Evolutionary conservation across 2,329 filamentous ascomycete genomes (phyloP).

Genomic region (Annulohypoxylon truncatum): DNA sequence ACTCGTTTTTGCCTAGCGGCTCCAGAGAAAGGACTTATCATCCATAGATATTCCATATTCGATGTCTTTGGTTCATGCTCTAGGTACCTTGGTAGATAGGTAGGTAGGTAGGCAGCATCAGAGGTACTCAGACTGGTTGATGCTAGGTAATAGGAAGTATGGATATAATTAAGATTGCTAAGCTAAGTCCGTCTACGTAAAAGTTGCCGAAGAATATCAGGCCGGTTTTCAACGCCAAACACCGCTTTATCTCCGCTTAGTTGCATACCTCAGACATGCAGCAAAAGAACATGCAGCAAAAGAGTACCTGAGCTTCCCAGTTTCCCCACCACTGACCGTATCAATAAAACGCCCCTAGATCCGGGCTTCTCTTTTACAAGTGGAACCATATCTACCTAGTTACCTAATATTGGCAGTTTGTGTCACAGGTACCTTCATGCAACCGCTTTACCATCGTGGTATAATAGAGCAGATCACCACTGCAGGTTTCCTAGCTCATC

Average conservation of each 20-base stretch:
- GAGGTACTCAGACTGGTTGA: too few species aligned
- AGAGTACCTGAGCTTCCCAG: background rate
- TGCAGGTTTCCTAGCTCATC: conserved; percentile 14
- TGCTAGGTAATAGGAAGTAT: background rate
- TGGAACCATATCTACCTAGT: background rate
- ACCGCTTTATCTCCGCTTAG: background rate
- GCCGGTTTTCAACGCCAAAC: background rate
- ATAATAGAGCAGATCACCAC: conserved; percentile 24
- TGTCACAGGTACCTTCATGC: conserved; percentile 23
- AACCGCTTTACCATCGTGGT: conserved; percentile 8
- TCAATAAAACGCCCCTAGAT: conserved; percentile 10
- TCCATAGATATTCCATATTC: background rate
- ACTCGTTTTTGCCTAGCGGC: background rate
- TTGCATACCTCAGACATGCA: too few species aligned
- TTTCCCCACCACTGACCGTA: too few species aligned
- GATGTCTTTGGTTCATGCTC: background rate
- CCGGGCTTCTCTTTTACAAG: background rate
- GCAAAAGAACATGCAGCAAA: too few species aligned
- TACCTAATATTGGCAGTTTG: background rate
- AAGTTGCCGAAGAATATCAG: background rate
- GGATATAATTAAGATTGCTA: background rate
- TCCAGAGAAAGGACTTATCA: background rate
- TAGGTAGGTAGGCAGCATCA: too few species aligned
- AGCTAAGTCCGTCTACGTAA: background rate
- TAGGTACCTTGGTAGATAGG: too few species aligned